Percentiles rank a stretch among this genome's conserved stretches.
Evolutionary conservation across 1,284 basidiomycete genomes (phyloP).

Genomic region (Polyporus tsugae): DNA sequence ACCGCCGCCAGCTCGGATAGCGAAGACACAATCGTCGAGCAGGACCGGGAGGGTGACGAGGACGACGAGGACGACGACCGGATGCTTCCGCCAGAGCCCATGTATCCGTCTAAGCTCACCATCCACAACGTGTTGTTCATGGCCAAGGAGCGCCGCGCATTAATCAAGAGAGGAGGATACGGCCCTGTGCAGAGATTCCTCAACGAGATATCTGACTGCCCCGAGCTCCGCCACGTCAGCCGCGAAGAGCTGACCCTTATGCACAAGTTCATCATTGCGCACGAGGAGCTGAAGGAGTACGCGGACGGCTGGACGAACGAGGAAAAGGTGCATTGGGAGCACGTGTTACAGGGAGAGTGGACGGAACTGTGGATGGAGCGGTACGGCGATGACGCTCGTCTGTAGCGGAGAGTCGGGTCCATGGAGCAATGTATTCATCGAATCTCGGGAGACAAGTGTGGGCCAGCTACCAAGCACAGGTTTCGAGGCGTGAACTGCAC

Average conservation of each 20-base stretch:
- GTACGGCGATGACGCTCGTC: not conserved
- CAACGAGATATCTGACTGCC: not conserved
- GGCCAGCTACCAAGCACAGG: constrained; percentile 89
- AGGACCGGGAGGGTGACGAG: not conserved
- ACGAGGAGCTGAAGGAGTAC: not conserved
- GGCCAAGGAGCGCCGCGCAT: not conserved
- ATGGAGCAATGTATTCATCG: constrained; percentile 48
- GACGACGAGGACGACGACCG: not conserved
- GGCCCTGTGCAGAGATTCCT: not conserved
- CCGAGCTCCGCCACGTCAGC: not conserved
- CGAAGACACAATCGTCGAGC: not conserved
- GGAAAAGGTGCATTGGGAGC: not conserved
- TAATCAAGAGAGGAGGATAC: not conserved
- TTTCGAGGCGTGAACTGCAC: constrained; percentile 96
- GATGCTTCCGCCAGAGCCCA: not conserved
- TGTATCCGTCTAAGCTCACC: not conserved
- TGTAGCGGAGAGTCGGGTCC: not conserved
- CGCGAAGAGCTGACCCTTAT: not conserved
- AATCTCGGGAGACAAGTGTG: constrained; percentile 63
- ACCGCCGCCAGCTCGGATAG: not conserved
- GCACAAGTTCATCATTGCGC: constrained; percentile 11
- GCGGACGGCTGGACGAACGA: not conserved
- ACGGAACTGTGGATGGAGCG: not conserved
- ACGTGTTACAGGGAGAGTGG: not conserved
- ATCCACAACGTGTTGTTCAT: not conserved